Conservation (phyloP, 2,329 filamentous ascomycete genomes). For the Diaporthe vexans region DNA sequence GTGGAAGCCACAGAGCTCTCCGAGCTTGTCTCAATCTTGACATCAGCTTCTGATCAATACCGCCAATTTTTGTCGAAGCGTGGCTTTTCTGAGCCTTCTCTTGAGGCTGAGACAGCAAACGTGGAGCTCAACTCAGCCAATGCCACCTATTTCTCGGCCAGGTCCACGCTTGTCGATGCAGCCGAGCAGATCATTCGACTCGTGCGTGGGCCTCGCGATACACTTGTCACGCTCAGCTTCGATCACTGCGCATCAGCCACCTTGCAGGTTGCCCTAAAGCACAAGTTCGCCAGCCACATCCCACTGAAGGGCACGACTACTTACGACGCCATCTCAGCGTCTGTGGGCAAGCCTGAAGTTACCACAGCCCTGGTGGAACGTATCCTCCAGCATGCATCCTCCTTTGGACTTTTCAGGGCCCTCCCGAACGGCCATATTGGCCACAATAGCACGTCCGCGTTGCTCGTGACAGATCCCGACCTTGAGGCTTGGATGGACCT, state of each 20-base stretch:
- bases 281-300: constrained; percentile 5
- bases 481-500: constrained; percentile 17
- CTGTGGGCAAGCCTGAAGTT: not conserved
- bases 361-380: not conserved
- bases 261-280: not conserved
- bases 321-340: not conserved
- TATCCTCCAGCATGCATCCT: constrained; percentile 7
- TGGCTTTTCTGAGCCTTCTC: not conserved
- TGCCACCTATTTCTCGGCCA: constrained; percentile 10
- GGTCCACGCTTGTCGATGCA: constrained; percentile 7
- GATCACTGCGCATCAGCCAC: constrained; percentile 15
- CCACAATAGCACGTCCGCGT: constrained; percentile 14
- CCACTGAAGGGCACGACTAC: constrained; percentile 9
- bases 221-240: not conserved
- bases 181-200: constrained; percentile 13
- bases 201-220: constrained; percentile 8
- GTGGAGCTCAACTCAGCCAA: constrained; percentile 8
- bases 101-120: not conserved
- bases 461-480: constrained; percentile 6
- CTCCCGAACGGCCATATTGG: not conserved
- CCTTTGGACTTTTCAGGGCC: constrained; percentile 1
- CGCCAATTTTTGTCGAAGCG: not conserved
- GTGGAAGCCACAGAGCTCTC: constrained; percentile 10
- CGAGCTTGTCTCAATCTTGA: constrained; percentile 3
- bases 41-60: not conserved